phyloP scores from a whole-genome alignment of 2,329 filamentous ascomycete species.

The Ilyonectria robusta region DNA sequence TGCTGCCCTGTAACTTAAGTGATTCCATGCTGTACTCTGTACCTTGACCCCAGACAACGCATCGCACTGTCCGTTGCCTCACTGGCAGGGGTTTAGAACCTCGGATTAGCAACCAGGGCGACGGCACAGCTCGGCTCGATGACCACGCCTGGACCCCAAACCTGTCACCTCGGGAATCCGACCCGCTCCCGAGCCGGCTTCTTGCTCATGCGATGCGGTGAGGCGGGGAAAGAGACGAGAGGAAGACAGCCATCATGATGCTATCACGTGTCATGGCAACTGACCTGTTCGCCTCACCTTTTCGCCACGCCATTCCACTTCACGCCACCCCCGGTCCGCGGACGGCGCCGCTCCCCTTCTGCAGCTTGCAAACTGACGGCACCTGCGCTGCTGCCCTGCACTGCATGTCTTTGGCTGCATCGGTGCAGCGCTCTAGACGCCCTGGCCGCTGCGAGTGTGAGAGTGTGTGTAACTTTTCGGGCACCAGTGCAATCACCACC shows the following conservation, averaged over 20 bases:
- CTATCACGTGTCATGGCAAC: slow-evolving; percentile 1
- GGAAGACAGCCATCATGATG: background rate
- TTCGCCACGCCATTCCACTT: slow-evolving; percentile 7
- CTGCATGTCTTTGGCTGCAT: background rate
- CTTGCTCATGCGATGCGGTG: background rate
- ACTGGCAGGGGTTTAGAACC: background rate
- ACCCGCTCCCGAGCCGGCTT: slow-evolving; percentile 6
- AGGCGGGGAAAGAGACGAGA: background rate
- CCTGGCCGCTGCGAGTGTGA: background rate
- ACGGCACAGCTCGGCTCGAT: slow-evolving; percentile 13
- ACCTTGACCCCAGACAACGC: background rate
- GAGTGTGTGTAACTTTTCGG: background rate
- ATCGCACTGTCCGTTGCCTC: slow-evolving; percentile 4
- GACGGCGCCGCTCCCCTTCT: slow-evolving; percentile 9
- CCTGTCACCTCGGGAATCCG: background rate
- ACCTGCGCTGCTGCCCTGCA: background rate
- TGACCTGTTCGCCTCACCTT: slow-evolving; percentile 1
- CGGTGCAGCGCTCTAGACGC: background rate
- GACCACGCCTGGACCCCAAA: slow-evolving; percentile 7
- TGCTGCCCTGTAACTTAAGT: slow-evolving; percentile 14
- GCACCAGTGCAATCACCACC: slow-evolving; percentile 1
- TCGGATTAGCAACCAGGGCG: slow-evolving; percentile 19
- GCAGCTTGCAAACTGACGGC: slow-evolving; percentile 5
- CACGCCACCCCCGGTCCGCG: slow-evolving; percentile 1
- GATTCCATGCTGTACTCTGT: slow-evolving; percentile 5